Evolutionary conservation across 768 basidiomycete genomes (phyloP).

Genomic region (Rhizopogon sp.): DNA sequence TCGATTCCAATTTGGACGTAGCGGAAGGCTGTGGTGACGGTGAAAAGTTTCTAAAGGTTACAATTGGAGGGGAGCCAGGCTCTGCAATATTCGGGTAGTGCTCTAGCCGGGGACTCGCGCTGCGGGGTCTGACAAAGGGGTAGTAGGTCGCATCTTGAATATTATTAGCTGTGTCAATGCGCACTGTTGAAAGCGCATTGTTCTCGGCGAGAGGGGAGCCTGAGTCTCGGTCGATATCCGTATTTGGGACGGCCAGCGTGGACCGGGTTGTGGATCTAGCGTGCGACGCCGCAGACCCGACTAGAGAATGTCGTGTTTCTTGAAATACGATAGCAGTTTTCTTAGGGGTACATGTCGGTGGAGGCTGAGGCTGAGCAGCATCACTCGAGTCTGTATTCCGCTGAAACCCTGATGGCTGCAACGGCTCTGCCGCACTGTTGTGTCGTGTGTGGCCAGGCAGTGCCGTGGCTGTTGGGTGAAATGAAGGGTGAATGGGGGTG

Average conservation of each 20-base stretch:
- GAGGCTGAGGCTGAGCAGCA: neutral
- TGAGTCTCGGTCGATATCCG: neutral
- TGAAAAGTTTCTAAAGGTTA: neutral
- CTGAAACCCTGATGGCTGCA: conserved; percentile 11
- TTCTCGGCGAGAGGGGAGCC: conserved; percentile 1
- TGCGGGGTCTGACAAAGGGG: neutral
- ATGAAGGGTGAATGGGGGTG: neutral
- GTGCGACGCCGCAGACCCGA: conserved; percentile 10
- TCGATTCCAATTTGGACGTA: neutral
- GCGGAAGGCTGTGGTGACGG: neutral
- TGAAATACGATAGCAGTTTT: conserved; percentile 10
- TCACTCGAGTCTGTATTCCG: neutral
- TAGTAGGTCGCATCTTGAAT: neutral
- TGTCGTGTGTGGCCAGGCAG: conserved; percentile 4
- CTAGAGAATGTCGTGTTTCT: conserved; percentile 10
- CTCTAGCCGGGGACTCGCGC: neutral
- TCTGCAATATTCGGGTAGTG: neutral
- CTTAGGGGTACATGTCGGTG: neutral
- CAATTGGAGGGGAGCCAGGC: neutral
- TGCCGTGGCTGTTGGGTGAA: conserved; percentile 2
- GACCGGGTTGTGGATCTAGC: conserved; percentile 5
- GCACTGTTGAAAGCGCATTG: neutral
- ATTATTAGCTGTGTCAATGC: neutral
- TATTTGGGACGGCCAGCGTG: conserved; percentile 1
- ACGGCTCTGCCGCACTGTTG: conserved; percentile 14